phyloP scores from a whole-genome alignment of 192 early-diverging fungal species.

The Entophlyctis luteolus region DNA sequence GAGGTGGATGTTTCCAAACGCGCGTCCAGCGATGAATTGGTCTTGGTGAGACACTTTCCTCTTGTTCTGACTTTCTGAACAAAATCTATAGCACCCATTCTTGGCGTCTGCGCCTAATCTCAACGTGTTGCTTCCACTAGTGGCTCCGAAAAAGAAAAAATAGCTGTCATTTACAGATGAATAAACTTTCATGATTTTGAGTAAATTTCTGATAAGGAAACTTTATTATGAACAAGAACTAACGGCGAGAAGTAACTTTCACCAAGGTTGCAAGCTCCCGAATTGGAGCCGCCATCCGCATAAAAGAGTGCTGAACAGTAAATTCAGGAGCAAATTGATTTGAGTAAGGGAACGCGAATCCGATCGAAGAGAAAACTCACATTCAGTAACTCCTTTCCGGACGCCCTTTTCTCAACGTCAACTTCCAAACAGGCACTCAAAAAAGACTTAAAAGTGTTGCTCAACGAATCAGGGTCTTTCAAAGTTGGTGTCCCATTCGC shows the following conservation, averaged over 20 bases:
- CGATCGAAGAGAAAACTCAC: slow-evolving; percentile 39
- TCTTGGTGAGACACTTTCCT: slow-evolving; percentile 49
- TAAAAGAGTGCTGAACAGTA: slow-evolving; percentile 73
- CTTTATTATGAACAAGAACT: too few species aligned
- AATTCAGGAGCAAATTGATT: too few species aligned
- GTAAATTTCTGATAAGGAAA: too few species aligned
- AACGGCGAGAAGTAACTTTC: too few species aligned
- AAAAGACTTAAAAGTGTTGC: slow-evolving; percentile 81
- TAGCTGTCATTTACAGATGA: too few species aligned
- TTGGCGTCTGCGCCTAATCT: slow-evolving; percentile 75
- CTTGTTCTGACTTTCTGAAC: neutral
- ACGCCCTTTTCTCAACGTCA: slow-evolving; percentile 79
- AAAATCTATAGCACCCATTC: slow-evolving; percentile 69
- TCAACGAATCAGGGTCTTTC: slow-evolving; percentile 81
- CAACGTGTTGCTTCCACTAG: slow-evolving; percentile 72
- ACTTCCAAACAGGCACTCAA: slow-evolving; percentile 87
- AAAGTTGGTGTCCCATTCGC: slow-evolving; percentile 90
- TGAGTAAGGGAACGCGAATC: neutral
- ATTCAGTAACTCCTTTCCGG: slow-evolving; percentile 71
- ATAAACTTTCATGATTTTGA: too few species aligned
- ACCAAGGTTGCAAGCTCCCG: slow-evolving; percentile 69
- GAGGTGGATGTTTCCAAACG: slow-evolving; percentile 87
- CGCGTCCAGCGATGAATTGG: slow-evolving; percentile 73
- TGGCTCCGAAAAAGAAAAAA: slow-evolving; percentile 47
- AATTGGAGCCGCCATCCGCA: slow-evolving; percentile 72